Evolutionary conservation across 1,284 basidiomycete genomes (phyloP).

Genomic region (Marasmius fiardii): DNA sequence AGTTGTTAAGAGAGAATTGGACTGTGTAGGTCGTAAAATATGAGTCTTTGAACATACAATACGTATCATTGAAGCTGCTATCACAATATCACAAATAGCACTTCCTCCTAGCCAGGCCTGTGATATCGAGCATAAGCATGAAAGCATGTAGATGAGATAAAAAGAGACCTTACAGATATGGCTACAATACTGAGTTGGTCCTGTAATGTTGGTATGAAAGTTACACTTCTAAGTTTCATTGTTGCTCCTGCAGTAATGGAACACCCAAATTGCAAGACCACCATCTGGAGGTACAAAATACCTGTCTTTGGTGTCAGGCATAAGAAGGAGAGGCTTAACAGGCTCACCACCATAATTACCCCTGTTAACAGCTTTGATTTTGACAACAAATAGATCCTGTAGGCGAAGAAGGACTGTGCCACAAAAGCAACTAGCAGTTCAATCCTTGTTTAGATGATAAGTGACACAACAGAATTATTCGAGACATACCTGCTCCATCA

Average conservation of each 20-base stretch:
- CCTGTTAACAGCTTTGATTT: not conserved
- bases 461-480: not conserved
- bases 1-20: no score
- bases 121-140: not conserved
- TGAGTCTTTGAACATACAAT: not conserved
- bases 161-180: constrained; percentile 17
- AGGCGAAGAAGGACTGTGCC: not conserved
- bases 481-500: not conserved
- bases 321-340: not conserved
- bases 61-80: not conserved
- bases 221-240: no score
- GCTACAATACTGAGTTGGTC: constrained; percentile 8
- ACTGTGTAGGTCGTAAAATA: no score
- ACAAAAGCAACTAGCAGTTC: not conserved
- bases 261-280: constrained; percentile 15
- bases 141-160: not conserved
- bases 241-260: no score
- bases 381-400: not conserved
- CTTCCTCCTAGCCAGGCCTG: not conserved
- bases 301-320: not conserved
- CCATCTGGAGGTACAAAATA: not conserved
- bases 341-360: not conserved
- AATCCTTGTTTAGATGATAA: not conserved
- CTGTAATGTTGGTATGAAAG: no score
- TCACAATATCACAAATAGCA: not conserved